These are phyloP conservation scores for Hymenochaete sp. DNA, from an alignment of 1,284 basidiomycete species.

Conservation along the genomic window DNA sequence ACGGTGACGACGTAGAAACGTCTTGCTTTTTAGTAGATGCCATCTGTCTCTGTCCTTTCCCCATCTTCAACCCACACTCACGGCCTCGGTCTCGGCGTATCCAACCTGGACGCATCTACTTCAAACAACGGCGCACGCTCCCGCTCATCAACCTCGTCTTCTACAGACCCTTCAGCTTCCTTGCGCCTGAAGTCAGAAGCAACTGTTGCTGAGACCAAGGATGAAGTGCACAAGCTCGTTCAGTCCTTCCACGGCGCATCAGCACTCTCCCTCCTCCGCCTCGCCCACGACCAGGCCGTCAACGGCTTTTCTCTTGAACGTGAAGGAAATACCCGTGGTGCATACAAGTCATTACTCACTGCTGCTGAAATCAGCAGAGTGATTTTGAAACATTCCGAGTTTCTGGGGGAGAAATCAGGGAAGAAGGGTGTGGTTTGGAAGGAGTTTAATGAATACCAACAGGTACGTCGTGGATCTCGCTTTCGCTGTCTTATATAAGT, in stretches of 20 bases:
- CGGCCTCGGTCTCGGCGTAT: no score
- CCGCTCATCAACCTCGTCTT: no score
- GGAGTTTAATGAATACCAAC: conserved; percentile 51
- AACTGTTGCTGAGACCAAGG: conserved; percentile 57
- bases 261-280: conserved; percentile 45
- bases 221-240: conserved; percentile 48
- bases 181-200: no score
- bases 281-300: conserved; percentile 47
- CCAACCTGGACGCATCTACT: no score
- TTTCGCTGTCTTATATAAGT: conserved; percentile 8
- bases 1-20: no score
- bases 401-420: conserved; percentile 38
- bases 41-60: conserved; percentile 12
- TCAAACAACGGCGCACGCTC: no score
- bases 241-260: conserved; percentile 45
- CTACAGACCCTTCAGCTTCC: no score
- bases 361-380: conserved; percentile 49
- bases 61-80: conserved; percentile 10
- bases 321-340: conserved; percentile 49
- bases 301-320: conserved; percentile 42
- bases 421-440: conserved; percentile 43
- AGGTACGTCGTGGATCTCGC: conserved; percentile 33
- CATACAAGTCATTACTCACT: conserved; percentile 49
- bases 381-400: conserved; percentile 51
- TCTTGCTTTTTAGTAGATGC: no score